Conservation (phyloP, 768 basidiomycete genomes). For the Tricholoma saponaceum region DNA sequence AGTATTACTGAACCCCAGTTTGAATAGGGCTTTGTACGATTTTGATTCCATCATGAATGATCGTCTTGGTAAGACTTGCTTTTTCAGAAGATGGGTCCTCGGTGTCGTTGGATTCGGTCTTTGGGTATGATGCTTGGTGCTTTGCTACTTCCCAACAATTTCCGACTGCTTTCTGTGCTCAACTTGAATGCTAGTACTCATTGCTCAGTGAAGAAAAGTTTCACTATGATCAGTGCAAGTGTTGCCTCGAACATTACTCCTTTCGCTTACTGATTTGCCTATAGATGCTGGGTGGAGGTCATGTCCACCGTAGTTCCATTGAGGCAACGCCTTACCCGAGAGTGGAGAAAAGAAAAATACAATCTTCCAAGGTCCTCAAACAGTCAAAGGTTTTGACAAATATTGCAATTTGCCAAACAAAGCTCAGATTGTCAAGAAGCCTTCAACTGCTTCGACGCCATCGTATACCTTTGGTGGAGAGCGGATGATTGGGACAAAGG, state of each 20-base stretch:
- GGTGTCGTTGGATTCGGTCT: constrained; percentile 56
- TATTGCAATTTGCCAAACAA: constrained; percentile 39
- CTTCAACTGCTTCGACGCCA: constrained; percentile 62
- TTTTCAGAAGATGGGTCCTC: constrained; percentile 61
- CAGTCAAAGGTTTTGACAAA: constrained; percentile 21
- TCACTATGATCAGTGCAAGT: constrained; percentile 78
- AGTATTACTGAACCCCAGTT: constrained; percentile 27
- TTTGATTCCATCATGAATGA: constrained; percentile 67
- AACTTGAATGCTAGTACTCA: constrained; percentile 43
- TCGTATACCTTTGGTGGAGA: constrained; percentile 65
- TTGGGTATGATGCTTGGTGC: constrained; percentile 45
- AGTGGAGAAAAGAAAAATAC: constrained; percentile 59
- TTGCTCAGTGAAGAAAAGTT: constrained; percentile 60
- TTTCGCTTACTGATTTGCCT: constrained; percentile 2
- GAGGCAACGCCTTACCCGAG: constrained; percentile 69
- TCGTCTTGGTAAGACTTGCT: constrained; percentile 28
- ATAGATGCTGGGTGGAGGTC: constrained; percentile 80
- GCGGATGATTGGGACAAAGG: constrained; percentile 61
- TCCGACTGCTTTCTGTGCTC: constrained; percentile 61
- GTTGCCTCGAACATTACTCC: background rate
- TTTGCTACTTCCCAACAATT: constrained; percentile 43
- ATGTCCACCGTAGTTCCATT: constrained; percentile 64
- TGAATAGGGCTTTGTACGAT: constrained; percentile 46
- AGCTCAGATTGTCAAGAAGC: constrained; percentile 51
- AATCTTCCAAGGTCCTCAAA: constrained; percentile 30